Percentiles rank a stretch among this genome's conserved stretches.
Conservation (phyloP, 2,329 filamentous ascomycete genomes). For the Sporothrix humicola region DNA sequence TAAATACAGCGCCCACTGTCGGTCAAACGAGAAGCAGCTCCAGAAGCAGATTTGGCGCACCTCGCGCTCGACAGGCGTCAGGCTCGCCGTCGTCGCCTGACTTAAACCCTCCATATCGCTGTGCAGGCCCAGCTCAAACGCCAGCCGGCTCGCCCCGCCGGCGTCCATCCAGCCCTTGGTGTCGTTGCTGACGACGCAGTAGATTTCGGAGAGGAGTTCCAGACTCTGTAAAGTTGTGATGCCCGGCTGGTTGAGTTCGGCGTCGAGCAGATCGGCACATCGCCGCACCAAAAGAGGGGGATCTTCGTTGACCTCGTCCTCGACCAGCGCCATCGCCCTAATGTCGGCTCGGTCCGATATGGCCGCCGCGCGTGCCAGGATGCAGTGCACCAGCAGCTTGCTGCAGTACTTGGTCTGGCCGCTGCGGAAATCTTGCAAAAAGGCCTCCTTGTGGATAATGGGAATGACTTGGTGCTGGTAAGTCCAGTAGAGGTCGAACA, state of each 20-base stretch:
- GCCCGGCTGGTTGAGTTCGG: slow-evolving; percentile 26
- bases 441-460: slow-evolving; percentile 33
- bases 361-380: slow-evolving; percentile 25
- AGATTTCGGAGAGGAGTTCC: slow-evolving; percentile 19
- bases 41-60: slow-evolving; percentile 32
- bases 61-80: slow-evolving; percentile 10
- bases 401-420: slow-evolving; percentile 32
- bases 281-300: slow-evolving; percentile 14
- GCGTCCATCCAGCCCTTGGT: slow-evolving; percentile 24
- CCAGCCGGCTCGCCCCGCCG: slow-evolving; percentile 23
- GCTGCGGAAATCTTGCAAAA: slow-evolving; percentile 30
- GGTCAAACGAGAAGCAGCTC: slow-evolving; percentile 32
- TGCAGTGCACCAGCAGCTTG: slow-evolving; percentile 32
- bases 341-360: slow-evolving; percentile 27
- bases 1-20: slow-evolving; percentile 32
- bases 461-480: slow-evolving; percentile 31
- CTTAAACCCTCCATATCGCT: slow-evolving; percentile 15
- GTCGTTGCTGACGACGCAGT: slow-evolving; percentile 31
- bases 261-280: slow-evolving; percentile 23
- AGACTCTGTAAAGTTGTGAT: slow-evolving; percentile 33
- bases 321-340: slow-evolving; percentile 27
- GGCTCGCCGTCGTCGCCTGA: background rate
- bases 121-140: slow-evolving; percentile 31
- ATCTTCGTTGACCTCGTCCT: slow-evolving; percentile 31
- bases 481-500: slow-evolving; percentile 32